Percentiles rank a stretch among this genome's conserved stretches.
These are phyloP conservation scores for Sclerotinia glacialis DNA, from an alignment of 2,329 filamentous ascomycete species.

Conservation along the genomic window DNA sequence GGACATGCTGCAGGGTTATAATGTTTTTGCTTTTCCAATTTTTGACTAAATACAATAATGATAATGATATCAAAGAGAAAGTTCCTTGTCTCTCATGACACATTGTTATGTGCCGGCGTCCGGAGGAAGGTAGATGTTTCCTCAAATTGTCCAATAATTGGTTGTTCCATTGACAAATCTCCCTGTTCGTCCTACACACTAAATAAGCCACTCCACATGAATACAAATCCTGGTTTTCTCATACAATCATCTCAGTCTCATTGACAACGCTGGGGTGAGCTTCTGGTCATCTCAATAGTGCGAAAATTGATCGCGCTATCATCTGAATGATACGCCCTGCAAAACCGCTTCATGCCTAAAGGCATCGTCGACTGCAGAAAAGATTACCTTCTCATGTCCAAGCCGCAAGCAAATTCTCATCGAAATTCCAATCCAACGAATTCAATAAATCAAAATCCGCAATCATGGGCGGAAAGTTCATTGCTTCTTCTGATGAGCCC, in stretches of 20 bases:
- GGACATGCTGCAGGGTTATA: not conserved
- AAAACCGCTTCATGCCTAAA: not conserved
- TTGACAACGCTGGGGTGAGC: too few relatives aligned
- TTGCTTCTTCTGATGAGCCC: constrained; percentile 13
- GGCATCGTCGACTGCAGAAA: not conserved
- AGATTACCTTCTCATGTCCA: constrained; percentile 10
- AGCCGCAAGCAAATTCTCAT: constrained; percentile 17
- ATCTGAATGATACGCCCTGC: too few relatives aligned
- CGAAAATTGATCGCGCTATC: not conserved
- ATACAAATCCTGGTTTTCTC: too few relatives aligned
- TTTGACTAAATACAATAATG: too few relatives aligned
- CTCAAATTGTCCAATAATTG: not conserved
- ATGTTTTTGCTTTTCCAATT: not conserved
- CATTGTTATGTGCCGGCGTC: too few relatives aligned
- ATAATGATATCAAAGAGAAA: not conserved
- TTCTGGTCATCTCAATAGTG: too few relatives aligned
- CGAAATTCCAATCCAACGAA: constrained; percentile 29
- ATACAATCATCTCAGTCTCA: not conserved
- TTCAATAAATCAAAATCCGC: constrained; percentile 26
- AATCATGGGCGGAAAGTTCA: constrained; percentile 19
- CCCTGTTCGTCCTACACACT: not conserved
- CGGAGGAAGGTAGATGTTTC: not conserved
- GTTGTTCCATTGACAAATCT: not conserved
- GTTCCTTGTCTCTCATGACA: not conserved
- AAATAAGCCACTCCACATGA: too few relatives aligned